Evolutionary conservation across 2,329 filamentous ascomycete genomes (phyloP).

Genomic region (Aspergillus neoniger): DNA sequence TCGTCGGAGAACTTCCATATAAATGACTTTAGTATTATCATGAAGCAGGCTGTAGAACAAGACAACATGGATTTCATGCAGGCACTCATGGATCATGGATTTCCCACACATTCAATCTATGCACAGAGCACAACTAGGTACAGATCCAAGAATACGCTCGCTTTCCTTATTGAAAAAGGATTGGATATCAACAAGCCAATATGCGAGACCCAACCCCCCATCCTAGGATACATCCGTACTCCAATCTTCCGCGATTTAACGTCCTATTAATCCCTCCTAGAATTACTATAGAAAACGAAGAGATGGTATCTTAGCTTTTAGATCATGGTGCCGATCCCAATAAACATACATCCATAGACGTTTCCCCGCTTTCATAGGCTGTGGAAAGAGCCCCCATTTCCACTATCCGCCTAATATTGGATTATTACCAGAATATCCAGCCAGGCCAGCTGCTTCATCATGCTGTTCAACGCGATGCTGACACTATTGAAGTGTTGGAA

Average conservation of each 20-base stretch:
- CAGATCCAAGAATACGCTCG: conserved; percentile 16
- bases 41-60: conserved; percentile 24
- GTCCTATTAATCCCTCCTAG: not conserved
- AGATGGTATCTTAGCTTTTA: conserved; percentile 30
- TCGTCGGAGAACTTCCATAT: conserved; percentile 16
- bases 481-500: conserved; percentile 20
- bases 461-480: conserved; percentile 18
- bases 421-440: conserved; percentile 19
- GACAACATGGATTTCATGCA: conserved; percentile 16
- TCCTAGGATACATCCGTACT: conserved; percentile 23
- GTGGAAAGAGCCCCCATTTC: conserved; percentile 23
- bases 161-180: conserved; percentile 18
- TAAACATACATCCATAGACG: conserved; percentile 24
- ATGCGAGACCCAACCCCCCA: conserved; percentile 20
- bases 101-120: conserved; percentile 22
- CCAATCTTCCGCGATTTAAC: not conserved
- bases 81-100: conserved; percentile 21
- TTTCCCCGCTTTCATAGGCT: conserved; percentile 28
- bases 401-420: conserved; percentile 24
- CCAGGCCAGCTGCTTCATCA: conserved; percentile 29
- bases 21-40: conserved; percentile 20
- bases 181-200: conserved; percentile 28
- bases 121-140: conserved; percentile 16
- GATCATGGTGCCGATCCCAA: conserved; percentile 31
- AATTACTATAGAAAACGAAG: conserved; percentile 22